Base-by-base conservation (phyloP, 2,329 filamentous ascomycete genomes). In the Cercospora sesami region DNA sequence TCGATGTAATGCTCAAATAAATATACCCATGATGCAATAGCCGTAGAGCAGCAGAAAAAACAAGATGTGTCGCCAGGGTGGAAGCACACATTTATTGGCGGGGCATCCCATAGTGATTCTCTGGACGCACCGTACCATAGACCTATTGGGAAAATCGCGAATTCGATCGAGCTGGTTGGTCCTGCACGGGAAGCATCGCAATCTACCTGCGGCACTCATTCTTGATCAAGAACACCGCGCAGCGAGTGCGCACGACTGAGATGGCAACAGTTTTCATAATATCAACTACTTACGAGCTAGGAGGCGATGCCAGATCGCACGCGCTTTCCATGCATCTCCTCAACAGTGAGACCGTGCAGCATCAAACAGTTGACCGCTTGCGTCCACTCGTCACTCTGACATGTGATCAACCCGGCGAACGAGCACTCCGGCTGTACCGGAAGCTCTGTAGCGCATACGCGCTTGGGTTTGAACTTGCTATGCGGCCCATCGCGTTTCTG, bases 221-320 rank as follows among this genome's bases (percentile, higher is more conserved):
- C 31, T n/a, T n/a, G 16, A 18, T 31, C 26, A 14, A 18, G 28
- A 4, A 31, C n/a, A 59, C 16, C 18, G 16, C n/a, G 28, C 28
- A 59, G 31, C 28, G 55, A 33, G 12, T 31, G 55, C n/a, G 48
- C n/a, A 8, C 26, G 8, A 31, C 2, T 57, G 61, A 64, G 31
- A 30, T 64, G 31, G 33, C 51, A 59, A 26, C 39, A 58, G 4
- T 45, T 64, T 64, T 59, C 31, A 64, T 68, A 61, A 68, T 68
- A 28, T 42, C 61, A 64, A 57, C 61, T 68, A 68, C 28, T 61
- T 64, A 53, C 23, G 45, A 55, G 42, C 45, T 53, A 14, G 5
- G 30, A 23, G 45, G 45, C 63, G 58, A 61, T 65, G 21, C 64
- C 64, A 60, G 57, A 65, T 61, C 45, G 64, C 42, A 30, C 14